Base-by-base conservation (phyloP, 2,329 filamentous ascomycete genomes). In the Cryphonectria japonica region DNA sequence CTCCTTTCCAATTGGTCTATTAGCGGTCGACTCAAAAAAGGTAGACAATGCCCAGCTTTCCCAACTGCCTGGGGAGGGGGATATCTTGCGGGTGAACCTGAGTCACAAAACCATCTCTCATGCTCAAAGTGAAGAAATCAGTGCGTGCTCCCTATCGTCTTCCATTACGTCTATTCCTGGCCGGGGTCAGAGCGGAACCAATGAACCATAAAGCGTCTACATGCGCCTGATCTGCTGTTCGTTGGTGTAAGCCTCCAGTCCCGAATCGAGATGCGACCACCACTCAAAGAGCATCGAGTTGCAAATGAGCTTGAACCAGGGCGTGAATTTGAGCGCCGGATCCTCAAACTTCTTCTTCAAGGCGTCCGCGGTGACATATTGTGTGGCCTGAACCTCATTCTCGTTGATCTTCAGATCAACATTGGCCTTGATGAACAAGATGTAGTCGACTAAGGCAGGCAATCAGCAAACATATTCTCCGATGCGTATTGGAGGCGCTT, bases 271-370 rank as follows among this genome's bases (percentile, higher is more conserved):
- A 82, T 93, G 90, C 78, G 91, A 86, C 96, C 96, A 99, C 96
- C 96, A 99, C 82, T 98, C 92, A 78, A 97, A 99, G 59, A 99
- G 88, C 93, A 98, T 95, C 65, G 93, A 94, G 81, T 98, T 88
- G 87, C 96, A 99, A 79, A 99, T 98, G 76, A 99, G 91, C 87
- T 97, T 97, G 86, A 99, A 99, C 96, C 96, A 99, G 1, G 96
- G 96, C 0, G 96, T 99, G 82, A 98, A 98, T 77, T 91, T 92
- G 76, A 97, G 86, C 68, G 83, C 86, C 3, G 92, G 89, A 78
- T 98, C 92, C 77, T 91, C 84, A 81, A 99, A 98, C 87, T 95
- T 93, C 76, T 87, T 80, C 86, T 94, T 96, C 75, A 99, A 86
- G 77, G 94, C 91, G 34, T 94, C 91, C 57, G 93, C 87, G 32